Conservation (phyloP, 2,329 filamentous ascomycete species). For the Onygena corvina region DNA sequence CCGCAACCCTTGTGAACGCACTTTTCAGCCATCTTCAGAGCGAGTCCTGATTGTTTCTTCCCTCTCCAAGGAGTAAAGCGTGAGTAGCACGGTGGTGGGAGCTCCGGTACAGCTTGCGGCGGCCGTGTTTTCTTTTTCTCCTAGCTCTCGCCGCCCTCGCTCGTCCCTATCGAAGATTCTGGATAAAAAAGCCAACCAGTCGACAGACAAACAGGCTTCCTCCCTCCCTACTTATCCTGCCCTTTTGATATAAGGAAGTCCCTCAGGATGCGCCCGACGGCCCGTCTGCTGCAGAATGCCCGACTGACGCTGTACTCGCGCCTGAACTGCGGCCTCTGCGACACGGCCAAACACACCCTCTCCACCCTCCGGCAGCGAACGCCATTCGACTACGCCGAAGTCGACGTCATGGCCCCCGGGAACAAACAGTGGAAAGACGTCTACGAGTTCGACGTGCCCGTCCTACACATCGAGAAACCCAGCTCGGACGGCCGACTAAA, state of each 20-base stretch:
- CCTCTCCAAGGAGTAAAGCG: not conserved
- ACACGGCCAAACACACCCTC: conserved; percentile 48
- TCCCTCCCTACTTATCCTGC: not conserved
- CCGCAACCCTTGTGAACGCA: conserved; percentile 95
- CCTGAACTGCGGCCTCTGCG: conserved; percentile 48
- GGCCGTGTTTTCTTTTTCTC: not conserved
- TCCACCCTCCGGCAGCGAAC: conserved; percentile 41
- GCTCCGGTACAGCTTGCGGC: not conserved
- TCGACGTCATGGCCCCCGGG: conserved; percentile 45
- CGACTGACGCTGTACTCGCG: conserved; percentile 51
- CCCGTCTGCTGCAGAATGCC: conserved; percentile 23
- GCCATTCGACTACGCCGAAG: conserved; percentile 45
- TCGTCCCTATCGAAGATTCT: conserved; percentile 15
- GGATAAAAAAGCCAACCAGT: conserved; percentile 8
- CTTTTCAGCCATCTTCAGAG: conserved; percentile 42
- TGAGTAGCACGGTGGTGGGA: not conserved
- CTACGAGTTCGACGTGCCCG: conserved; percentile 54
- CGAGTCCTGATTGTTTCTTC: not conserved
- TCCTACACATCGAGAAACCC: conserved; percentile 46
- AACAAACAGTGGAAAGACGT: conserved; percentile 47
- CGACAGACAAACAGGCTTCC: not conserved
- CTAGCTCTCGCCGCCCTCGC: not conserved
- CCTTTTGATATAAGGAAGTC: not conserved
- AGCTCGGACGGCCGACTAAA: conserved; percentile 39
- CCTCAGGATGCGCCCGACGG: conserved; percentile 11